Percentiles rank a stretch among this genome's conserved stretches.
Conservation (phyloP, 2,329 filamentous ascomycete genomes). For the Colletotrichum musae region DNA sequence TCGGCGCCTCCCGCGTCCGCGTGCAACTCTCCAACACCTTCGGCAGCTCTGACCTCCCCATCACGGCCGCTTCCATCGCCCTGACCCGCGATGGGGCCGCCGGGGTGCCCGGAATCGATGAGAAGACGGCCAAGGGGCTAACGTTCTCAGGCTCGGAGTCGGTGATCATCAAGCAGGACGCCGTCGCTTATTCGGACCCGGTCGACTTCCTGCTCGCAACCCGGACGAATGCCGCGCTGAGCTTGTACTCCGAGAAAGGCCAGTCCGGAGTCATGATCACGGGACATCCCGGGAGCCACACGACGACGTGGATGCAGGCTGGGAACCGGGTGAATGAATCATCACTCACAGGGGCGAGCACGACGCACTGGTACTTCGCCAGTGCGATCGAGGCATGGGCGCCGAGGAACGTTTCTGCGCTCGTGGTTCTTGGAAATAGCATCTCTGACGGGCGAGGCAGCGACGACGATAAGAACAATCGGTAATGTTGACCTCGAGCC, state of each 20-base stretch:
- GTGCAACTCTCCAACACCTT: constrained; percentile 77
- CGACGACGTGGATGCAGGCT: constrained; percentile 70
- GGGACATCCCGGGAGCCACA: constrained; percentile 75
- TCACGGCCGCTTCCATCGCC: constrained; percentile 72
- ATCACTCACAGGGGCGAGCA: constrained; percentile 59
- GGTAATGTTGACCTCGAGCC: constrained; percentile 47
- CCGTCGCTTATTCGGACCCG: constrained; percentile 73
- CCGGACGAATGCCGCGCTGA: constrained; percentile 69
- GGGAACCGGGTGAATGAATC: constrained; percentile 69
- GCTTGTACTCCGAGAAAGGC: constrained; percentile 69
- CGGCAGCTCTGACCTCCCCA: constrained; percentile 70
- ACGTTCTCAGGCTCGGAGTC: constrained; percentile 70
- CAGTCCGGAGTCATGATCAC: constrained; percentile 72
- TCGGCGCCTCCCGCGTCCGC: constrained; percentile 69
- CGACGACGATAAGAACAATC: constrained; percentile 71
- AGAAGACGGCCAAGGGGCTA: constrained; percentile 64
- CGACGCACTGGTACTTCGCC: constrained; percentile 70
- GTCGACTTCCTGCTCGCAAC: constrained; percentile 67
- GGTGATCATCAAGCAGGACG: constrained; percentile 68
- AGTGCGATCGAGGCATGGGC: constrained; percentile 71
- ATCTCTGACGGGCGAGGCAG: constrained; percentile 79
- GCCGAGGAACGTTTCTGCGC: constrained; percentile 57
- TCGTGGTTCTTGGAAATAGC: constrained; percentile 74
- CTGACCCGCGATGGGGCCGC: constrained; percentile 67
- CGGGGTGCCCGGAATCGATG: constrained; percentile 67